Percentiles rank a stretch among this genome's conserved stretches.
phyloP scores from a whole-genome alignment of 164 flowering plant species.

The Chimonanthus praecox region DNA sequence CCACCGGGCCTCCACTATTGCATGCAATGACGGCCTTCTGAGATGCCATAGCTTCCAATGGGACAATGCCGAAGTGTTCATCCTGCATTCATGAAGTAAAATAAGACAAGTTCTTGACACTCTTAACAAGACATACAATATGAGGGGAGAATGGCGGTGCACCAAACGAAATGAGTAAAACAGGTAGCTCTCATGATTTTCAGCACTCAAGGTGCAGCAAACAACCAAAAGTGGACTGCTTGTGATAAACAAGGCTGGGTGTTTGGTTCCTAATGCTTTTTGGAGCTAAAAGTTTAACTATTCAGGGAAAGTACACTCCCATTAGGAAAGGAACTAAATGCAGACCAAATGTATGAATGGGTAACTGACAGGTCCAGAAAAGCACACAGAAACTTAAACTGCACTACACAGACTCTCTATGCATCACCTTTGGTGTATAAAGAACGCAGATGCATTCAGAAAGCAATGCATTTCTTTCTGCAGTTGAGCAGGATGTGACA shows the following conservation, averaged over 20 bases:
- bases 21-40: slow-evolving; percentile 91
- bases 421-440: slow-evolving; percentile 78
- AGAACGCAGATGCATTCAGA: slow-evolving; percentile 79
- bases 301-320: no score
- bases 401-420: background rate
- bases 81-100: slow-evolving; percentile 40
- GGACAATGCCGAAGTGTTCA: slow-evolving; percentile 96
- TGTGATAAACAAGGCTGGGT: background rate
- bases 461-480: slow-evolving; percentile 75
- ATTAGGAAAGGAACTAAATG: background rate
- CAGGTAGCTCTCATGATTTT: background rate
- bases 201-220: background rate
- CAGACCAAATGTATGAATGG: background rate
- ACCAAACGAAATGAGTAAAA: no score
- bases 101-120: background rate
- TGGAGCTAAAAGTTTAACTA: background rate
- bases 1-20: slow-evolving; percentile 95
- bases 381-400: background rate
- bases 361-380: background rate
- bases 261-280: background rate
- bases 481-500: slow-evolving; percentile 85
- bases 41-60: slow-evolving; percentile 97
- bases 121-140: background rate
- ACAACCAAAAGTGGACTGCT: background rate
- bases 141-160: background rate